A percentile compares a stretch with the other conserved stretches of the same genome.
These are phyloP conservation scores for Fusarium bulbicola DNA, from an alignment of 2,329 filamentous ascomycete genomes.

Conservation along the genomic window DNA sequence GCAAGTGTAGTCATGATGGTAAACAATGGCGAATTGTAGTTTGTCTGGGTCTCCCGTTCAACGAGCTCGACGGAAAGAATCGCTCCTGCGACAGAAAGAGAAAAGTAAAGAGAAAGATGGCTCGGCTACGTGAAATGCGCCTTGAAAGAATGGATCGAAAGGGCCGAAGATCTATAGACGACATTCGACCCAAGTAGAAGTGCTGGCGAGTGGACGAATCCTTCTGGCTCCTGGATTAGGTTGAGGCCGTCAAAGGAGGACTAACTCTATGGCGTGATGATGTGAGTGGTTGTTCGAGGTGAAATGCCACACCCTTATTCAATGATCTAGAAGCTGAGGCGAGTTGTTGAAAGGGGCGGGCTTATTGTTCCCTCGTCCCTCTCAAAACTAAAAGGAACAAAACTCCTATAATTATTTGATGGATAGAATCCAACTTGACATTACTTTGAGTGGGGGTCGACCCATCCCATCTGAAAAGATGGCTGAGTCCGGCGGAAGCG, in stretches of 20 bases:
- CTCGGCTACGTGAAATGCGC: slow-evolving; percentile 37
- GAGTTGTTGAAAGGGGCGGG: slow-evolving; percentile 6
- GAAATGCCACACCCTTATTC: slow-evolving; percentile 8
- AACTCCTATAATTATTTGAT: slow-evolving; percentile 34
- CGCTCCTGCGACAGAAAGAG: background rate
- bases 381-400: slow-evolving; percentile 22
- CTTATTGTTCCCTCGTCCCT: slow-evolving; percentile 25
- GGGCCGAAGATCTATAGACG: slow-evolving; percentile 37
- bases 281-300: slow-evolving; percentile 17
- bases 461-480: slow-evolving; percentile 20
- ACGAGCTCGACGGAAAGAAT: background rate
- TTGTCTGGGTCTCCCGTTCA: slow-evolving; percentile 12
- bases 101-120: background rate
- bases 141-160: slow-evolving; percentile 30
- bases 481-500: slow-evolving; percentile 21
- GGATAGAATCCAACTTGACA: slow-evolving; percentile 22
- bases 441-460: slow-evolving; percentile 30
- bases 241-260: slow-evolving; percentile 17
- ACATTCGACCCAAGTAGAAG: slow-evolving; percentile 29
- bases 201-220: slow-evolving; percentile 27
- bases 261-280: slow-evolving; percentile 8
- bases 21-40: slow-evolving; percentile 1
- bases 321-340: background rate
- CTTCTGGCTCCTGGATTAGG: slow-evolving; percentile 31
- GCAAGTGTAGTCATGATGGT: slow-evolving; percentile 39